Evolutionary conservation across 352 stramenopile genomes (phyloP), one percentile per base, ranked within the genome.

Genomic region (Phytophthora gonapodyides): DNA sequence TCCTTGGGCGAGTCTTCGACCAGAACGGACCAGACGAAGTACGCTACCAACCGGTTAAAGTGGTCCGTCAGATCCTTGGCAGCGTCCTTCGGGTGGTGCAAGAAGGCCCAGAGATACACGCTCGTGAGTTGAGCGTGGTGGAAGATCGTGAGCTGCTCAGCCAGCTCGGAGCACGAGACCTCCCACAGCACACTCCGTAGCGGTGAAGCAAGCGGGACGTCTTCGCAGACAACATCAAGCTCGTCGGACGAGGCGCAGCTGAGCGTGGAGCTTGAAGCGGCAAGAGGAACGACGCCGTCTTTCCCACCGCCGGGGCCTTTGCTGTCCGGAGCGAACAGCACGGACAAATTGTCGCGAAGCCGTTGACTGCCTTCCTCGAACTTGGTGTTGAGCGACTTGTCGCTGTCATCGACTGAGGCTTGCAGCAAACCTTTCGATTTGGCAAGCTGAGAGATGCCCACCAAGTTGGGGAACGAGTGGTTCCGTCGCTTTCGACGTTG

Each of bases 1-100:
- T 89, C 76, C 41, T 88, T 88, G 0, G 82, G 58, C 3, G 75
- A 78, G 16, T 91, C 84, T 38, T 91, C 80, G 7, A 88, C 71
- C 3, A 91, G 62, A 10, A 93, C 77, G 0, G 82, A 91, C 84
- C 84, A 93, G 21, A 91, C 80, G 12, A 91, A 79, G 55, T 86
- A 91, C 5, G 67, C 51, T 30, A 87, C 83, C 31, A 93, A 68
- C 2, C 67, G 61, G 41, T 93, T 90, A 47, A 89, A 91, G 33
- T 79, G 70, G 6, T 86, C 79, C 0, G 80, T 82, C 35, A 89
- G 64, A 3, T 77, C 61, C 45, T 83, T 88, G 2, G 76, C 71
- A 5, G 68, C 68, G 57, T 81, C 52, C 30, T 73, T 74, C 1
- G 78, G 76, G 33, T 71, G 56, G 35, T 80, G 68, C 10, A 91